Percentiles rank a stretch among this genome's conserved stretches.
phyloP scores from a whole-genome alignment of 2,329 filamentous ascomycete species.

The Cordyceps cicadae region DNA sequence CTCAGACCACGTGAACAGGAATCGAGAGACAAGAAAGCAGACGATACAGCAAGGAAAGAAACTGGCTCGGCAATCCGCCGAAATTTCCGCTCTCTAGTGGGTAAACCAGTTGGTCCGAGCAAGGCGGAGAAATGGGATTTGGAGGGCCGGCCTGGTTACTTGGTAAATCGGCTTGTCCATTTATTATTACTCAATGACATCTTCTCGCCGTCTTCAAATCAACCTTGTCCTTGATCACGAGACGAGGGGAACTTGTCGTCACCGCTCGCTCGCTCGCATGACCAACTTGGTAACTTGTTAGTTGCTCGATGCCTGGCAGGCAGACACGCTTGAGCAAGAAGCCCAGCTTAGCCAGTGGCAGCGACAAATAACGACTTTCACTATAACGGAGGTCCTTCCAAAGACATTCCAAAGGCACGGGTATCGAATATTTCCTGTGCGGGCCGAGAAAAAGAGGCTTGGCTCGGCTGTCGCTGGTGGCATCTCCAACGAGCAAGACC shows the following conservation, averaged over 20 bases:
- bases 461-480: conserved; percentile 11
- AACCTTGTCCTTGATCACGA: no score
- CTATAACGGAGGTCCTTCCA: no score
- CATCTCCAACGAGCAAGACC: neutral
- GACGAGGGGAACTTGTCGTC: neutral
- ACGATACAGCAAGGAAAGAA: neutral
- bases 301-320: neutral
- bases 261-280: neutral
- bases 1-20: neutral
- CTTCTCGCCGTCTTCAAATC: no score
- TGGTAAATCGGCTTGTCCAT: no score
- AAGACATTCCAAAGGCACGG: no score
- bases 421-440: neutral
- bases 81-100: neutral
- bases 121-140: no score
- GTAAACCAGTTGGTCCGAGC: no score
- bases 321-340: neutral
- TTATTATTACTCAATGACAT: neutral
- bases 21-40: neutral
- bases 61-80: neutral
- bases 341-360: no score
- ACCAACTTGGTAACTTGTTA: neutral
- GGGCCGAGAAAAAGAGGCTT: neutral
- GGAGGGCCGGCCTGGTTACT: no score
- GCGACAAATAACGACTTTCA: no score